phyloP scores from a whole-genome alignment of 495 filamentous ascomycete genomes.

The Aspergillus sparsus region DNA sequence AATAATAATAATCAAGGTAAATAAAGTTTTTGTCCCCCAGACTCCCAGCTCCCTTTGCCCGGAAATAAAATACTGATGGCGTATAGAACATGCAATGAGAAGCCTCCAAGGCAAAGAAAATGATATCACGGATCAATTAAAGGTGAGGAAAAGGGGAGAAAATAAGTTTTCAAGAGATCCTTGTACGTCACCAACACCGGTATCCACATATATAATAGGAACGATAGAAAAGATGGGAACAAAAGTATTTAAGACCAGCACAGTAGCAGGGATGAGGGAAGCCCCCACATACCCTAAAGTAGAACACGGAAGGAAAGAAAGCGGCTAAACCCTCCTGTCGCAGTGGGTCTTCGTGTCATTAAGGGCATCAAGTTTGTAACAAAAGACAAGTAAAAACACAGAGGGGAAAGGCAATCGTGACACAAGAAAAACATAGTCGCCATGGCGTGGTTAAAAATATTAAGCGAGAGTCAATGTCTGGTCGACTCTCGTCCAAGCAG shows the following conservation, averaged over 20 bases:
- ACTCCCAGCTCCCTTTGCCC: constrained; percentile 18
- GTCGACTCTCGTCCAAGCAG: not conserved
- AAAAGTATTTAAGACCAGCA: too few relatives aligned
- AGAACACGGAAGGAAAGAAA: not conserved
- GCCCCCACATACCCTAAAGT: not conserved
- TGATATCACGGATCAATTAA: constrained; percentile 12
- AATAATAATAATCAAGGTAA: too few relatives aligned
- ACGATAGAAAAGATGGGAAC: not conserved
- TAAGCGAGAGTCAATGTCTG: not conserved
- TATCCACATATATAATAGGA: constrained; percentile 12
- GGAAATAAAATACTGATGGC: constrained; percentile 22
- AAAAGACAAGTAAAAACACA: constrained; percentile 15
- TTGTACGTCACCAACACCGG: not conserved
- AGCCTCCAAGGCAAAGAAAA: not conserved
- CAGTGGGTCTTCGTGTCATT: constrained; percentile 17
- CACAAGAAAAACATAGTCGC: constrained; percentile 7
- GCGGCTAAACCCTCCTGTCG: not conserved
- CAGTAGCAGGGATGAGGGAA: not conserved
- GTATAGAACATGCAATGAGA: constrained; percentile 16
- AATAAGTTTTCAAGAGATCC: constrained; percentile 19
- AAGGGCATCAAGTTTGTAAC: constrained; percentile 12
- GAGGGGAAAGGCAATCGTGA: constrained; percentile 10
- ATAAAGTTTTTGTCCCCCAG: constrained; percentile 19
- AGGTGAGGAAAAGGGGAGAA: constrained; percentile 17
- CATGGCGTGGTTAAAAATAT: constrained; percentile 4